Evolutionary conservation across 73 alveolate species (phyloP).

Genomic region (Symbiodinium natans): DNA sequence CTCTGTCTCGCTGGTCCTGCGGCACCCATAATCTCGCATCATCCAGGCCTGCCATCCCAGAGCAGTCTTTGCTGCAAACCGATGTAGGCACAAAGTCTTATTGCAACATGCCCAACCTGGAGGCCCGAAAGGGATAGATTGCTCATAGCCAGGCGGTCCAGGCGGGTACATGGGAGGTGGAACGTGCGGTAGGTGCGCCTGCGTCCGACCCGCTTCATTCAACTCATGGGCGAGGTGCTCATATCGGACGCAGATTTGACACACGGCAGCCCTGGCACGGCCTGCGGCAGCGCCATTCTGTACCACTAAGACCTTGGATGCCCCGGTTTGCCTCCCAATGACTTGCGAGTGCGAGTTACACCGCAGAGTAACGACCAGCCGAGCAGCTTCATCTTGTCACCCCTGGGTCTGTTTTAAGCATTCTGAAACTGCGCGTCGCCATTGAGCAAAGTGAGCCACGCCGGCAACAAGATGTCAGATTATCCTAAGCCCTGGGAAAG

Average conservation of each 20-base stretch:
- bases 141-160: constrained; percentile 19
- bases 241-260: neutral
- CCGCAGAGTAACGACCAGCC: neutral
- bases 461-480: too few species aligned
- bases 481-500: too few species aligned
- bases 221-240: too few species aligned
- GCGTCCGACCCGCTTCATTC: too few species aligned
- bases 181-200: neutral
- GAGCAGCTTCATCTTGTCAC: constrained; percentile 1
- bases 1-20: too few species aligned
- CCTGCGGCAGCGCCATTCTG: constrained; percentile 22
- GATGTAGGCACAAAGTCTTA: too few species aligned
- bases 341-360: neutral
- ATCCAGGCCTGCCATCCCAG: neutral
- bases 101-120: neutral
- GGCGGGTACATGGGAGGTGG: constrained; percentile 13
- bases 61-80: too few species aligned
- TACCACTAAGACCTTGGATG: neutral
- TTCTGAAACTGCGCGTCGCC: neutral
- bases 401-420: neutral
- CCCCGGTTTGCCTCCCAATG: neutral
- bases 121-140: neutral
- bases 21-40: neutral
- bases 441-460: too few species aligned
- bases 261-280: neutral